Conservation (phyloP, 2,329 filamentous ascomycete species). For the Aspergillus novofumigatus region DNA sequence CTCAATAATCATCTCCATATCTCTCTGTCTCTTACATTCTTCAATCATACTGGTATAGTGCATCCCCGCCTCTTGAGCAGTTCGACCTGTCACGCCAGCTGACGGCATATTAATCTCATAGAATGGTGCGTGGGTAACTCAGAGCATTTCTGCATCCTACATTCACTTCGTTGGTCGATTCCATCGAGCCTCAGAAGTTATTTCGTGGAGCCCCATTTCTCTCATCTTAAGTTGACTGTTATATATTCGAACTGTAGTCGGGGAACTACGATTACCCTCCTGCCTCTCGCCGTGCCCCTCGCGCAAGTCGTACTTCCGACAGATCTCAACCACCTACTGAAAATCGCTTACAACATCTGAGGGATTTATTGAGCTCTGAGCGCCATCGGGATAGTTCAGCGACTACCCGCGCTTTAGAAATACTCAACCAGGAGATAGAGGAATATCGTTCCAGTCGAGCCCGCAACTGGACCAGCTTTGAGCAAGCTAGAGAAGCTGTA, state of each 20-base stretch:
- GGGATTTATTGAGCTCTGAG: conserved; percentile 36
- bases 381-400: conserved; percentile 27
- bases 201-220: neutral
- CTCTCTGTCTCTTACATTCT: neutral
- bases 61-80: conserved; percentile 4
- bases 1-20: neutral
- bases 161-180: neutral
- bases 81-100: conserved; percentile 2
- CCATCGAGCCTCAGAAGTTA: neutral
- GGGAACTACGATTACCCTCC: conserved; percentile 42
- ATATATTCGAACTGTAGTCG: conserved; percentile 28
- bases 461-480: conserved; percentile 21
- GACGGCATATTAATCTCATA: conserved; percentile 4
- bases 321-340: conserved; percentile 20
- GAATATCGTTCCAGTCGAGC: conserved; percentile 25
- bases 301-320: conserved; percentile 20
- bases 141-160: neutral
- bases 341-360: conserved; percentile 34
- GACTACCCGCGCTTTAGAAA: conserved; percentile 33
- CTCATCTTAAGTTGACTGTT: conserved; percentile 15
- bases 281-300: conserved; percentile 30
- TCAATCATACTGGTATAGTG: conserved; percentile 10
- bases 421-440: conserved; percentile 38
- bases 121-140: conserved; percentile 16
- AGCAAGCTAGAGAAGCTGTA: conserved; percentile 22